Conservation (phyloP, 177 flowering plant species). For the Telopea speciosissima region DNA sequence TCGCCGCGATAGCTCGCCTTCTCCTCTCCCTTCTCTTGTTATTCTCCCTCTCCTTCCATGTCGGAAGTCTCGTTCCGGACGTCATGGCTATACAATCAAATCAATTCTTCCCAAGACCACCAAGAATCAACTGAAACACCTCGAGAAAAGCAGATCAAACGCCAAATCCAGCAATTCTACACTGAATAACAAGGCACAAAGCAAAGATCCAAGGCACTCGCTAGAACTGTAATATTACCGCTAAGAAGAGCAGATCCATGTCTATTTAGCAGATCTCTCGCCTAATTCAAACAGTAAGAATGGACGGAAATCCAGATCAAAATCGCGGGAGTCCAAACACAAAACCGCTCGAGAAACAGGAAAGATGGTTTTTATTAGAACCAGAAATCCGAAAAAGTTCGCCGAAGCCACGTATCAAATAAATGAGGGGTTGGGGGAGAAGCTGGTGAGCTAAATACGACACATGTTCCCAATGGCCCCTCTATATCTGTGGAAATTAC, state of each 20-base stretch:
- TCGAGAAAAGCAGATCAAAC: conserved; percentile 4
- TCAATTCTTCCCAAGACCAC: neutral
- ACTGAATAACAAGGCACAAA: neutral
- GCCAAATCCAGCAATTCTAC: neutral
- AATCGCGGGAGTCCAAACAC: neutral
- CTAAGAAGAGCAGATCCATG: conserved; percentile 3
- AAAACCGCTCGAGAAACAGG: conserved; percentile 4
- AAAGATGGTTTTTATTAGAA: neutral
- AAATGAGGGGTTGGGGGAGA: neutral
- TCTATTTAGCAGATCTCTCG: neutral
- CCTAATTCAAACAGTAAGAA: neutral
- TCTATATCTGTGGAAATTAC: neutral
- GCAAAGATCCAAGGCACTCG: neutral
- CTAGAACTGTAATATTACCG: neutral
- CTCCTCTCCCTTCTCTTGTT: conserved; percentile 63
- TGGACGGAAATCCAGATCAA: neutral
- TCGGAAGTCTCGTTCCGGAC: conserved; percentile 48
- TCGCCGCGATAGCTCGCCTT: conserved; percentile 66
- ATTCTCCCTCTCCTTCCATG: conserved; percentile 71
- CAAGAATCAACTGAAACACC: neutral
- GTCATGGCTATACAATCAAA: conserved; percentile 23
- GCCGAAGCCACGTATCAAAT: neutral
- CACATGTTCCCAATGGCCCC: neutral
- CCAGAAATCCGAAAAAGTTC: neutral
- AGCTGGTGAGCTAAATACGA: neutral